These are phyloP conservation scores for Lentinula guzmanii DNA, from an alignment of 768 basidiomycete species.

Conservation along the genomic window DNA sequence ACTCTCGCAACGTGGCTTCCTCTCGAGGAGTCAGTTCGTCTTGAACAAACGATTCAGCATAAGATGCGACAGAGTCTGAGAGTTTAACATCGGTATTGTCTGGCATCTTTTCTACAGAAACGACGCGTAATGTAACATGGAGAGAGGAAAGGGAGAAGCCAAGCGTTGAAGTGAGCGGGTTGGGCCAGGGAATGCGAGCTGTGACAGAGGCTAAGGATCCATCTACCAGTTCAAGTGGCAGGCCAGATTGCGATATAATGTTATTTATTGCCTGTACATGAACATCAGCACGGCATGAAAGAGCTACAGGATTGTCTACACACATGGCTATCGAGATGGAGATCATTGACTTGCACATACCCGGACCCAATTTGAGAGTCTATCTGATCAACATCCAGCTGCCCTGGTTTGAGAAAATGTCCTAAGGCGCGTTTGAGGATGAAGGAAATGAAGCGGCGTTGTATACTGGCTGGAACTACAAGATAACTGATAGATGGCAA, in stretches of 20 bases:
- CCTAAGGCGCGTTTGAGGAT: constrained; percentile 79
- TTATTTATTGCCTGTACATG: constrained; percentile 69
- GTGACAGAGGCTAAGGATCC: constrained; percentile 73
- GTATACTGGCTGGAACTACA: constrained; percentile 63
- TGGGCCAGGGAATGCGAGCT: constrained; percentile 80
- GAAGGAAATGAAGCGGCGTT: constrained; percentile 87
- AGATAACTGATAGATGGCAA: constrained; percentile 62
- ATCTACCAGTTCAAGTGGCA: constrained; percentile 63
- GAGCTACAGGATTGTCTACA: constrained; percentile 20
- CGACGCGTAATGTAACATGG: constrained; percentile 51
- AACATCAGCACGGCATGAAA: constrained; percentile 5
- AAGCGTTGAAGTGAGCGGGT: constrained; percentile 70
- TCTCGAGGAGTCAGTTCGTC: constrained; percentile 72
- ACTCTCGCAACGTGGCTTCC: constrained; percentile 63
- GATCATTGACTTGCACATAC: constrained; percentile 77
- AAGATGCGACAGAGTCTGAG: constrained; percentile 74
- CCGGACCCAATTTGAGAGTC: constrained; percentile 93
- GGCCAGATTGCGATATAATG: constrained; percentile 38
- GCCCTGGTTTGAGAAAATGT: constrained; percentile 82
- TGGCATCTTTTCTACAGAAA: constrained; percentile 9
- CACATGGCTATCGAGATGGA: constrained; percentile 75
- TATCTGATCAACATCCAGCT: constrained; percentile 80
- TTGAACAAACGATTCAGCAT: constrained; percentile 83
- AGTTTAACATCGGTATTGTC: constrained; percentile 35
- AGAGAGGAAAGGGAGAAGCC: constrained; percentile 65